A percentile compares a stretch with the other conserved stretches of the same genome.
phyloP scores from a whole-genome alignment of 345 rosid genomes.

The Citropsis articulata region DNA sequence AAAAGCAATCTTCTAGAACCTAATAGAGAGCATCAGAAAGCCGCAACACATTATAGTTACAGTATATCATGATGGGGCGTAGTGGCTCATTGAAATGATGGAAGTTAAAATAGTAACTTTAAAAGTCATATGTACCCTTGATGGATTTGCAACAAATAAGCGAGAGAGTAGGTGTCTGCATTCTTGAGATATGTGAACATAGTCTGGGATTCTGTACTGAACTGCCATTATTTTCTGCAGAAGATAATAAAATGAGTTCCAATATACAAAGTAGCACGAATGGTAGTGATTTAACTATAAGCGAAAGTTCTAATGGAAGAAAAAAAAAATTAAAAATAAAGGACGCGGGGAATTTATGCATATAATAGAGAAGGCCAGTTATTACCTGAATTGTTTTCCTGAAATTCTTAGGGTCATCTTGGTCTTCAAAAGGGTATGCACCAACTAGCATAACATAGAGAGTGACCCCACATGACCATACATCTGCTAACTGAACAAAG shows the following conservation, averaged over 20 bases:
- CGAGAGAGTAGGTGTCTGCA: slow-evolving; percentile 81
- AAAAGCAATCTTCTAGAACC: neutral
- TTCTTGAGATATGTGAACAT: slow-evolving; percentile 76
- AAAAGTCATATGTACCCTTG: slow-evolving; percentile 43
- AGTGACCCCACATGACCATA: slow-evolving; percentile 97
- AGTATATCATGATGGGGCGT: neutral
- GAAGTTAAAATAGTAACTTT: neutral
- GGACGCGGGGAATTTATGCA: neutral
- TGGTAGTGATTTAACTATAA: no score
- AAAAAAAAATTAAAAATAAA: neutral
- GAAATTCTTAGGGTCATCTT: slow-evolving; percentile 79
- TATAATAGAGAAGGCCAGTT: neutral
- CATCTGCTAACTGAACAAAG: slow-evolving; percentile 70
- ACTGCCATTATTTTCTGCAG: slow-evolving; percentile 82
- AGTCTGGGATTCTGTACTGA: slow-evolving; percentile 88
- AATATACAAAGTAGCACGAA: no score
- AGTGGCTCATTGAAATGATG: neutral
- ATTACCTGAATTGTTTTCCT: slow-evolving; percentile 88
- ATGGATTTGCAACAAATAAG: slow-evolving; percentile 71
- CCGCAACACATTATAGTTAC: neutral
- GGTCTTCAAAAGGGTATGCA: slow-evolving; percentile 94
- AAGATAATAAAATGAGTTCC: slow-evolving; percentile 5
- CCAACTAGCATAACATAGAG: slow-evolving; percentile 95
- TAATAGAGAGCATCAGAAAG: neutral
- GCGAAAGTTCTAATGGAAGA: no score